Evolutionary conservation across 2,329 filamentous ascomycete genomes (phyloP).

Genomic region (Chrysosporium keratinophilum): DNA sequence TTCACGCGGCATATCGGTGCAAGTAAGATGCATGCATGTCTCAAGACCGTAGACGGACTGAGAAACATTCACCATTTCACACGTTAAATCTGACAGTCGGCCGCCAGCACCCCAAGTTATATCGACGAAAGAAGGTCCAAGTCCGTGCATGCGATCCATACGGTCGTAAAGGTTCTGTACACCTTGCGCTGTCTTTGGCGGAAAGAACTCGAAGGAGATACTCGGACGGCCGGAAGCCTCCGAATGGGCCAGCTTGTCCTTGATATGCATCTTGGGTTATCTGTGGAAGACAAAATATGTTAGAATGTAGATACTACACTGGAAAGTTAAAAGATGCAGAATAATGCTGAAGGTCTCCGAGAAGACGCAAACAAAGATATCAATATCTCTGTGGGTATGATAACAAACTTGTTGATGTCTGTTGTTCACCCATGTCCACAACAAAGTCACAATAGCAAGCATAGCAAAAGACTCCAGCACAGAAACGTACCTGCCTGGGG

Average conservation of each 20-base stretch:
- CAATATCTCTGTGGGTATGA: too few relatives aligned
- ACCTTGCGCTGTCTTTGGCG: constrained; percentile 78
- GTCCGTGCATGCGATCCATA: constrained; percentile 96
- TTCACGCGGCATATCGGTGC: constrained; percentile 90
- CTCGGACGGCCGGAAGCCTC: constrained; percentile 69
- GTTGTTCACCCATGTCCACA: background rate
- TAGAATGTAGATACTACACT: background rate
- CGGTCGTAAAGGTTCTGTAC: constrained; percentile 98
- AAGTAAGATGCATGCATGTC: constrained; percentile 98
- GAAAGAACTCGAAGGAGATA: constrained; percentile 99
- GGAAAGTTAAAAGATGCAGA: background rate
- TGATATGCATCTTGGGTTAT: constrained; percentile 73
- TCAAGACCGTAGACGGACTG: constrained; percentile 93
- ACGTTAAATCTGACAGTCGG: constrained; percentile 78
- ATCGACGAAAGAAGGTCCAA: constrained; percentile 92
- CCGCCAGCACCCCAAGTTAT: constrained; percentile 97
- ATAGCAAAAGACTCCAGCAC: background rate
- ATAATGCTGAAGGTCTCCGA: background rate
- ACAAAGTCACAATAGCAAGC: background rate
- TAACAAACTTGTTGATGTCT: too few relatives aligned
- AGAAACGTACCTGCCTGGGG: background rate
- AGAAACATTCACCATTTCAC: constrained; percentile 93
- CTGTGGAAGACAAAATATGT: background rate
- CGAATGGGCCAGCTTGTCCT: constrained; percentile 75
- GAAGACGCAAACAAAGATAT: background rate